Base-by-base conservation (phyloP, 1,284 basidiomycete species). In the Marasmius tenuissimus region DNA sequence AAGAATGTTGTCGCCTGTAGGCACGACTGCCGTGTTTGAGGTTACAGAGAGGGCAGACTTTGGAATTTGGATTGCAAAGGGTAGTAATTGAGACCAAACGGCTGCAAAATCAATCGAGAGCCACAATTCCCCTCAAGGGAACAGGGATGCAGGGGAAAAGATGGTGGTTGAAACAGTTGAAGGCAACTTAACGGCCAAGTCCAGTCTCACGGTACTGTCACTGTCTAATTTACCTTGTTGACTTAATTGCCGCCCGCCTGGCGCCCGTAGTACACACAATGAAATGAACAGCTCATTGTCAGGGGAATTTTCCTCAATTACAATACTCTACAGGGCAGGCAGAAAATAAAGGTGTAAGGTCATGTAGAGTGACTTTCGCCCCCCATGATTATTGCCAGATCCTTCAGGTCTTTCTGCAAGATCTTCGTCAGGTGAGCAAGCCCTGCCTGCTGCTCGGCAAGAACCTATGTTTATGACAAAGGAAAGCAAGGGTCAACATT, bases 371-470 rank as follows among this genome's bases (percentile, higher is more conserved):
- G 22, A 9, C 34, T 38, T 35, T 54, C 63, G 38, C 63, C 80
- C 18, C 88, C 88, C 69, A 86, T 77, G 48, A 96, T 88, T 45
- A 94, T 81, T 14, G 81, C 83, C 51, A 93, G 75, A 73, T 94
- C 92, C 71, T 85, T 87, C 69, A 87, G 72, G 64, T 83, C 85
- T 65, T 81, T 82, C 64, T 88, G 86, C 60, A 93, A 72, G 57
- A 94, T 85, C 69, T 86, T 89, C 27, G 88, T 93, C 58, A 96
- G 78, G 74, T 94, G 90, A 47, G 86, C 85, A 58, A 96, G 77
- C 27, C 93, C 93, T 6, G 85, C 83, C 72, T 95, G 93, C 71
- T 95, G 89, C 66, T 93, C 89, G 3, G 82, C 77, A 52, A 95
- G 76, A 61, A 94, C 89, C 91, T 93, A 27, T 27, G 27, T 27